A percentile compares a stretch with the other conserved stretches of the same genome.
Conservation (phyloP, 2,329 filamentous ascomycete genomes). For the Ophiostoma himal-ulmi region DNA sequence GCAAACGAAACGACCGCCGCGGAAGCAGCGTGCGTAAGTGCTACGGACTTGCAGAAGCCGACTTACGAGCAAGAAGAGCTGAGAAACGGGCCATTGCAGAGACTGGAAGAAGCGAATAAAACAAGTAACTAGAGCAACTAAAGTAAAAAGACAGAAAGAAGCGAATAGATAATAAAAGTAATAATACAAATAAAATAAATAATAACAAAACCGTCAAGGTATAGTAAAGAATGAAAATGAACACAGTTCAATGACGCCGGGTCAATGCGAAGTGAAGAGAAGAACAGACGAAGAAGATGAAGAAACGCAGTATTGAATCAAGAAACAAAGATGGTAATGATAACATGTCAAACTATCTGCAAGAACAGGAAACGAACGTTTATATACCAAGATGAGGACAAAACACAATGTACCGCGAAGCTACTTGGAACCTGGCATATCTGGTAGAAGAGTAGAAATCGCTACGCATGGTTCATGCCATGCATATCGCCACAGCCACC, state of each 20-base stretch:
- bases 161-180: neutral
- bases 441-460: neutral
- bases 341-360: neutral
- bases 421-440: neutral
- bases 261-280: conserved; percentile 6
- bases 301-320: neutral
- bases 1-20: no score
- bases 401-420: neutral
- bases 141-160: neutral
- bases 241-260: conserved; percentile 7
- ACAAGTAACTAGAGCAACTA: no score
- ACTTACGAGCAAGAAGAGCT: neutral
- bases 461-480: neutral
- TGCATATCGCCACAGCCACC: neutral
- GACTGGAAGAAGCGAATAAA: neutral
- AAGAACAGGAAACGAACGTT: neutral
- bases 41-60: neutral
- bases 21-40: neutral
- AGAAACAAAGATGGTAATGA: neutral
- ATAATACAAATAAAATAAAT: neutral
- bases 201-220: neutral
- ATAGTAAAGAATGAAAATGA: conserved; percentile 8
- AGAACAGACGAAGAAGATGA: neutral
- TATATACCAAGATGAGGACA: conserved; percentile 4
- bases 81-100: neutral